Evolutionary conservation across 2,329 filamentous ascomycete species (phyloP).

Genomic region (Neofusicoccum parvum): DNA sequence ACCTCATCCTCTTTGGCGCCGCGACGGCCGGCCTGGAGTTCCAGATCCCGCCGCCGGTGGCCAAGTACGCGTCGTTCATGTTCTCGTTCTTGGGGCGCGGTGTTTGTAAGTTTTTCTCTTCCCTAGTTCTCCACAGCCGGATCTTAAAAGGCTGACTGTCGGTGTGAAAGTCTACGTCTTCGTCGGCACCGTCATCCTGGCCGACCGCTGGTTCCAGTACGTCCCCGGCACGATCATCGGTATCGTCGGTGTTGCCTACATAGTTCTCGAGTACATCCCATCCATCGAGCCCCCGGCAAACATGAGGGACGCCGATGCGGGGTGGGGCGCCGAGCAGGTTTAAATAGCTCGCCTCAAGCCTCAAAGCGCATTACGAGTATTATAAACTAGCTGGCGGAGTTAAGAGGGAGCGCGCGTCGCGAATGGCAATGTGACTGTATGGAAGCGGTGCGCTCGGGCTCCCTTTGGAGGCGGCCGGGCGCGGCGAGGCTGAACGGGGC

Average conservation of each 20-base stretch:
- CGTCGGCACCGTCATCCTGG: slow-evolving; percentile 81
- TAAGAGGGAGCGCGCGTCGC: not conserved
- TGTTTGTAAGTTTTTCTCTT: slow-evolving; percentile 68
- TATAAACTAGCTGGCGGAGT: too few relatives aligned
- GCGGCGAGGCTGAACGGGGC: not conserved
- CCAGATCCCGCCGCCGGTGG: slow-evolving; percentile 89
- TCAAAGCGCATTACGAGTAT: too few relatives aligned
- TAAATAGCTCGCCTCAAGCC: slow-evolving; percentile 30
- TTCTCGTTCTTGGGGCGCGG: slow-evolving; percentile 97
- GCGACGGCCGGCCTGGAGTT: slow-evolving; percentile 63
- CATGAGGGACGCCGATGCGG: slow-evolving; percentile 57
- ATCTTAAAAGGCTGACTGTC: slow-evolving; percentile 22
- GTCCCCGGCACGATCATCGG: slow-evolving; percentile 79
- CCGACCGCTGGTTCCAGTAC: slow-evolving; percentile 65
- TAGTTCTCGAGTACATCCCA: slow-evolving; percentile 53
- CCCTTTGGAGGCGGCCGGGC: too few relatives aligned
- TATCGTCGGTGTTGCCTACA: slow-evolving; percentile 76
- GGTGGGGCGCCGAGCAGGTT: slow-evolving; percentile 57
- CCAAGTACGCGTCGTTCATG: slow-evolving; percentile 94
- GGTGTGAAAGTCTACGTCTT: slow-evolving; percentile 85
- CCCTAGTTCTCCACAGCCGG: not conserved
- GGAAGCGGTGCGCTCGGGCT: not conserved
- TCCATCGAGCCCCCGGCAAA: slow-evolving; percentile 57
- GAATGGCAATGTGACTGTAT: not conserved
- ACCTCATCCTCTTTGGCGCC: slow-evolving; percentile 89